Evolutionary conservation across 768 basidiomycete species (phyloP).

Genomic region (Boletus fagicola): DNA sequence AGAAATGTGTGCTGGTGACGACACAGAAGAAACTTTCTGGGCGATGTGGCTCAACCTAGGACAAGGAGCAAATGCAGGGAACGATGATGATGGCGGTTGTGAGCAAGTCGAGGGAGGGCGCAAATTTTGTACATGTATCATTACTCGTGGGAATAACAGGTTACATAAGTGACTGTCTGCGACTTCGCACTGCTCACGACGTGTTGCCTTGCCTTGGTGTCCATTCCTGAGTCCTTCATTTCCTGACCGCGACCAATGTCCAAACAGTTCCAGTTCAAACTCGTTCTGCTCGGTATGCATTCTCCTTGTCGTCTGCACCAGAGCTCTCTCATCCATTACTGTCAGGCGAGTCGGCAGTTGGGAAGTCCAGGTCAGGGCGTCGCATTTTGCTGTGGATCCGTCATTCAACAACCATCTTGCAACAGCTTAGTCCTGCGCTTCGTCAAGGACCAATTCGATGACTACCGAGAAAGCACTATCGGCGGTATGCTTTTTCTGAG

Average conservation of each 20-base stretch:
- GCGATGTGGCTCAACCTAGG: constrained; percentile 25
- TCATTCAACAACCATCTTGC: constrained; percentile 21
- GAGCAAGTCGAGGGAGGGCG: constrained; percentile 19
- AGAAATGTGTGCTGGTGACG: constrained; percentile 18
- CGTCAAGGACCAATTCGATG: constrained; percentile 95
- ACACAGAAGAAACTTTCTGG: constrained; percentile 24
- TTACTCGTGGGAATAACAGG: constrained; percentile 24
- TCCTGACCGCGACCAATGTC: constrained; percentile 60
- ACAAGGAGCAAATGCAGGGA: constrained; percentile 24
- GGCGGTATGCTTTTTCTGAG: constrained; percentile 53
- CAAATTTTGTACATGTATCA: constrained; percentile 35
- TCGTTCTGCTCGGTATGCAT: constrained; percentile 82
- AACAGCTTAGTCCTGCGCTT: constrained; percentile 89
- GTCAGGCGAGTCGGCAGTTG: constrained; percentile 94
- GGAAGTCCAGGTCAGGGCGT: constrained; percentile 78
- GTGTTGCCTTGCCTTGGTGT: not conserved
- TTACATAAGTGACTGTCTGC: constrained; percentile 26
- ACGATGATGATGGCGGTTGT: constrained; percentile 39
- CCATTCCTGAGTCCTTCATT: constrained; percentile 21
- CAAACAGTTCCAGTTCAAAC: constrained; percentile 92
- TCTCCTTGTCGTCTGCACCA: not conserved
- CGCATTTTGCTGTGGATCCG: constrained; percentile 18
- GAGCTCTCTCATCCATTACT: constrained; percentile 8
- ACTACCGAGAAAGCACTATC: constrained; percentile 93
- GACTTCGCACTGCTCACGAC: constrained; percentile 1